These are phyloP conservation scores for Tetrapisispora nanseiensis DNA, from an alignment of 805 yeast genomes.

Conservation along the genomic window DNA sequence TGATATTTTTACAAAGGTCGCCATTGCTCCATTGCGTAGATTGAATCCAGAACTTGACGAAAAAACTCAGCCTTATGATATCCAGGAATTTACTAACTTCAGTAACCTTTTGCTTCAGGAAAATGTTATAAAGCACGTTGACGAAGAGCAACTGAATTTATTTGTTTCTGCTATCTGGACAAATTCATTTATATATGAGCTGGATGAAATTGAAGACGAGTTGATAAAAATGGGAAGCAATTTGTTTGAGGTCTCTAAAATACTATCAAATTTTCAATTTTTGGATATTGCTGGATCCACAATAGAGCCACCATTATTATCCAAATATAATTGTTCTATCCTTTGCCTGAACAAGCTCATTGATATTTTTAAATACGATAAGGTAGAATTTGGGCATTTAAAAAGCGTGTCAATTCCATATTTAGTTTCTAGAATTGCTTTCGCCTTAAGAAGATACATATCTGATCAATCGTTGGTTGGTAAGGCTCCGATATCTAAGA, in stretches of 20 bases:
- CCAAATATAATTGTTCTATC: slow-evolving; percentile 42
- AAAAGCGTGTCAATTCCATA: slow-evolving; percentile 34
- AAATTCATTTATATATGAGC: slow-evolving; percentile 49
- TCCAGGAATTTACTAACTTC: slow-evolving; percentile 35
- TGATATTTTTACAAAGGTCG: slow-evolving; percentile 26
- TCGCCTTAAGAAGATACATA: slow-evolving; percentile 52
- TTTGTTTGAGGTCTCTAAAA: slow-evolving; percentile 31
- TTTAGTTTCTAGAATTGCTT: slow-evolving; percentile 47
- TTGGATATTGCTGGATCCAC: slow-evolving; percentile 57
- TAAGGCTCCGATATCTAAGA: slow-evolving; percentile 52
- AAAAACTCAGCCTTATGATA: slow-evolving; percentile 37
- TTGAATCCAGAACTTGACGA: slow-evolving; percentile 20
- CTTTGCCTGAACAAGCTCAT: slow-evolving; percentile 48
- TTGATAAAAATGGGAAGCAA: slow-evolving; percentile 22
- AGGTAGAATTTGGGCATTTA: slow-evolving; percentile 11
- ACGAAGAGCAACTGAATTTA: slow-evolving; percentile 30
- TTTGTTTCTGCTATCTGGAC: slow-evolving; percentile 45
- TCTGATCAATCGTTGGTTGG: slow-evolving; percentile 53
- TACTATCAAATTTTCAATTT: slow-evolving; percentile 34
- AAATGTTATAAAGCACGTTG: slow-evolving; percentile 25
- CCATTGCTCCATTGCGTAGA: slow-evolving; percentile 22
- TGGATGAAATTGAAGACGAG: slow-evolving; percentile 43
- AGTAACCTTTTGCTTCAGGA: slow-evolving; percentile 35
- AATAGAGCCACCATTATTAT: slow-evolving; percentile 34
- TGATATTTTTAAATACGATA: slow-evolving; percentile 29